Conservation (phyloP, 805 yeast species). For the Lipomyces yamadae region DNA sequence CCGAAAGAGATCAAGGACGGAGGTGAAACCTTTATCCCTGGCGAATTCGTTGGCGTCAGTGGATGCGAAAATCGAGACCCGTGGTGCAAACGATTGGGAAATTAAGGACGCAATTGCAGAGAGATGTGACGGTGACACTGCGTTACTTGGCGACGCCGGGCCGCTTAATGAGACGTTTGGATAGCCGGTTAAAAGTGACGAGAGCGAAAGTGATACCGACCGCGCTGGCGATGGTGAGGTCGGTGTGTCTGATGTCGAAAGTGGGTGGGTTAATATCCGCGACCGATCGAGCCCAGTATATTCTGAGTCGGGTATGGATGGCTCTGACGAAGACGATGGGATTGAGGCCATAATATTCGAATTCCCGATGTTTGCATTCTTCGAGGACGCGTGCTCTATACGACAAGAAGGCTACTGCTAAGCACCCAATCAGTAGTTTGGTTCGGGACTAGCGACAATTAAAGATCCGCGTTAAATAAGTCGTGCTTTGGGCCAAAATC, state of each 20-base stretch:
- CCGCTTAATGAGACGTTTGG: constrained; percentile 5
- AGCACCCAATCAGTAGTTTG: neutral
- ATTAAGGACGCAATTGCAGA: constrained; percentile 31
- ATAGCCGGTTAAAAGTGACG: constrained; percentile 28
- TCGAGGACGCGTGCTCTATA: neutral
- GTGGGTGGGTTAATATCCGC: neutral
- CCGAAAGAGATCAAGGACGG: constrained; percentile 55
- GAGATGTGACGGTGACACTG: constrained; percentile 28
- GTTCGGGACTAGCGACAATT: neutral
- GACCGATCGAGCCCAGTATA: constrained; percentile 4
- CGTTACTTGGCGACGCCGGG: constrained; percentile 26
- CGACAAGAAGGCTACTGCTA: neutral
- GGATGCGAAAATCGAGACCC: constrained; percentile 57
- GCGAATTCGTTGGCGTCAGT: constrained; percentile 53
- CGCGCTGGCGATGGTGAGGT: constrained; percentile 28
- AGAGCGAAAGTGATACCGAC: constrained; percentile 29
- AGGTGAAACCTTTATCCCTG: constrained; percentile 50
- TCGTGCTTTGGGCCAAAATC: neutral
- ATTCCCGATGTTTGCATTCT: constrained; percentile 1
- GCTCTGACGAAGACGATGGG: constrained; percentile 3
- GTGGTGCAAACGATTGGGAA: constrained; percentile 55
- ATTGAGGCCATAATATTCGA: constrained; percentile 10
- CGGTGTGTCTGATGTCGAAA: constrained; percentile 3
- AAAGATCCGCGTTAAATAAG: neutral
- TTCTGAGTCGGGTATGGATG: neutral